phyloP scores from a whole-genome alignment of 176 grass and related monocot genomes.

The Olyra latifolia region DNA sequence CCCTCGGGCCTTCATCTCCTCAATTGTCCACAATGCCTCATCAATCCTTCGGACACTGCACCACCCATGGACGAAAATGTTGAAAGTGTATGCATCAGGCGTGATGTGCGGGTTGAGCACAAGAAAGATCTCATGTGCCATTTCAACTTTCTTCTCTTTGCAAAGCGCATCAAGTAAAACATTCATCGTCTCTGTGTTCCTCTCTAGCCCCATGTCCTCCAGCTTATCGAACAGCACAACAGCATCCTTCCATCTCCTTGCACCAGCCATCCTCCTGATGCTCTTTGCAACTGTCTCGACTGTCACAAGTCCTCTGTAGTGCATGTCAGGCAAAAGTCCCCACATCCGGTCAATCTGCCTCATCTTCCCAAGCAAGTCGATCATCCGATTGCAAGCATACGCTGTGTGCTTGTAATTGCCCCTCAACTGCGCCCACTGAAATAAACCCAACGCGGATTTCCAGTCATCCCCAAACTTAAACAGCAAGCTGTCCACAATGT shows the following conservation, averaged over 20 bases:
- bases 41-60: slow-evolving; percentile 61
- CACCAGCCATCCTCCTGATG: slow-evolving; percentile 80
- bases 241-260: slow-evolving; percentile 69
- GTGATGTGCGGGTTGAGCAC: slow-evolving; percentile 58
- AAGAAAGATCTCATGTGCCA: slow-evolving; percentile 56
- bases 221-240: slow-evolving; percentile 61
- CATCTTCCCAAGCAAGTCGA: slow-evolving; percentile 91
- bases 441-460: slow-evolving; percentile 79
- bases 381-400: slow-evolving; percentile 64
- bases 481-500: slow-evolving; percentile 66
- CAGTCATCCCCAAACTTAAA: slow-evolving; percentile 75
- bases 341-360: slow-evolving; percentile 71
- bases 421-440: slow-evolving; percentile 67
- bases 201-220: slow-evolving; percentile 64
- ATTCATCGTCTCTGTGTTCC: slow-evolving; percentile 74
- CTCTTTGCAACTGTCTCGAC: slow-evolving; percentile 66
- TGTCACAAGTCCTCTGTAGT: slow-evolving; percentile 44
- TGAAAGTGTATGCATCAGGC: slow-evolving; percentile 71
- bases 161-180: slow-evolving; percentile 76
- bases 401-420: slow-evolving; percentile 57
- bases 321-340: slow-evolving; percentile 68
- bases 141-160: slow-evolving; percentile 76
- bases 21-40: slow-evolving; percentile 76
- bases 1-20: slow-evolving; percentile 63
- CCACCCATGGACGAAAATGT: slow-evolving; percentile 92